A percentile compares a stretch with the other conserved stretches of the same genome.
These are phyloP conservation scores for Parmales sp. DNA, from an alignment of 108 stramenopile species.

Conservation along the genomic window DNA sequence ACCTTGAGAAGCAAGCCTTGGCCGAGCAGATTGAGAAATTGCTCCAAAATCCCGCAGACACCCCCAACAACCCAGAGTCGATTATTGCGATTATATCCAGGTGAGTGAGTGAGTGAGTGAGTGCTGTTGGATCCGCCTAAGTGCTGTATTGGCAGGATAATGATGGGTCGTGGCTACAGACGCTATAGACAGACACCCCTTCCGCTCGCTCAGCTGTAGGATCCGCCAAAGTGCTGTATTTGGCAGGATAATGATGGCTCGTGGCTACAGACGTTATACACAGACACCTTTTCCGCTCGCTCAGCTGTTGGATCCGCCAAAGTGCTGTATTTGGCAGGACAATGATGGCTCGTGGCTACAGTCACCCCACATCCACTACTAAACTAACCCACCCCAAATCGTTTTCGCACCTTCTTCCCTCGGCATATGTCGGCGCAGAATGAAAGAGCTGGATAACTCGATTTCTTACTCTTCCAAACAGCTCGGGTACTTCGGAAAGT, in stretches of 20 bases:
- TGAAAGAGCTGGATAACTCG: conserved; percentile 51
- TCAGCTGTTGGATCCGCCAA: too few species aligned
- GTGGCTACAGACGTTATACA: too few species aligned
- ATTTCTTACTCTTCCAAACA: too few species aligned
- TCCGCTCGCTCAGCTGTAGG: too few species aligned
- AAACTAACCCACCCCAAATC: too few species aligned
- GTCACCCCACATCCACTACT: too few species aligned
- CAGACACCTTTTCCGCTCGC: conserved; percentile 38
- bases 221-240: too few species aligned
- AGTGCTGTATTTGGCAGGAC: too few species aligned
- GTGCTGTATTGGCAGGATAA: too few species aligned
- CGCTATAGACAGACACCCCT: conserved; percentile 32
- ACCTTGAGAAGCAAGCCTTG: conserved; percentile 38
- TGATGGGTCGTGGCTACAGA: too few species aligned
- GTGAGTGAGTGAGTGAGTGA: background rate
- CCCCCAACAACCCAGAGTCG: background rate
- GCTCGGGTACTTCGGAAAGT: conserved; percentile 59
- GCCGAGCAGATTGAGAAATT: conserved; percentile 23
- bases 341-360: too few species aligned
- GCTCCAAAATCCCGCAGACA: conserved; percentile 15
- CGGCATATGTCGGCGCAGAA: conserved; percentile 38
- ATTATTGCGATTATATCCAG: background rate
- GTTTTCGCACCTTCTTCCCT: conserved; percentile 29
- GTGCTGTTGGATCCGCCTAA: background rate
- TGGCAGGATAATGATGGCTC: too few species aligned